These are phyloP conservation scores for Ziziphus jujuba DNA, from an alignment of 306 rosid genomes.

Conservation along the genomic window DNA sequence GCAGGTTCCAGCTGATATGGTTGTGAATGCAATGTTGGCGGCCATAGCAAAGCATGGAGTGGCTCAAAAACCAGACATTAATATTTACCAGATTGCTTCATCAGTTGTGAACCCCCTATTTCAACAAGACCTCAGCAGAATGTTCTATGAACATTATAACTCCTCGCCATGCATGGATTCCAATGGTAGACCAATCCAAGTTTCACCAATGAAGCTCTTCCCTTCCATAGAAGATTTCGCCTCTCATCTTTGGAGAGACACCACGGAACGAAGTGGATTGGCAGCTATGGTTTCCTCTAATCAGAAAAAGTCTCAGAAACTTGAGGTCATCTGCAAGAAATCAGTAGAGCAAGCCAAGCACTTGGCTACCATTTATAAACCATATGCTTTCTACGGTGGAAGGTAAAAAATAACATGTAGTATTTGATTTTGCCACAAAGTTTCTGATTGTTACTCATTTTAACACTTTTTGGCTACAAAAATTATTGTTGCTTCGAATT, in stretches of 20 bases:
- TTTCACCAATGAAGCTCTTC: constrained; percentile 79
- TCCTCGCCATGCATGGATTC: constrained; percentile 70
- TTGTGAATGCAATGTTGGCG: constrained; percentile 85
- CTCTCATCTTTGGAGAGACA: constrained; percentile 74
- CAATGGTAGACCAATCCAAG: constrained; percentile 74
- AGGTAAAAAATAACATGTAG: constrained; percentile 43
- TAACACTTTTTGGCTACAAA: too few relatives aligned
- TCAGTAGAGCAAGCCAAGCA: constrained; percentile 89
- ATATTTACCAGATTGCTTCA: constrained; percentile 85
- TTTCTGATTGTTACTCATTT: neutral
- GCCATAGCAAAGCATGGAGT: constrained; percentile 86
- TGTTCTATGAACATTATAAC: constrained; percentile 67
- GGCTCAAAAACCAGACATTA: constrained; percentile 56
- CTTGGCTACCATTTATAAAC: constrained; percentile 83
- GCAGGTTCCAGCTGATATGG: constrained; percentile 98
- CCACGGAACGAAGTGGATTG: constrained; percentile 53
- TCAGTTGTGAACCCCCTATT: constrained; percentile 78
- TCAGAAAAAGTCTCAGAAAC: constrained; percentile 54
- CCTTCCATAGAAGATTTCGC: constrained; percentile 81
- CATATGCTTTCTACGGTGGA: constrained; percentile 93
- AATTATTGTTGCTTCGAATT: too few relatives aligned
- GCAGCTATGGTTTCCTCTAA: constrained; percentile 51
- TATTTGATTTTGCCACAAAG: neutral
- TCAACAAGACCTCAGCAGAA: constrained; percentile 55
- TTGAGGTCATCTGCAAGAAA: constrained; percentile 67